Evolutionary conservation across 139 green algal species (phyloP).

Genomic region (Yamagishiella unicocca): DNA sequence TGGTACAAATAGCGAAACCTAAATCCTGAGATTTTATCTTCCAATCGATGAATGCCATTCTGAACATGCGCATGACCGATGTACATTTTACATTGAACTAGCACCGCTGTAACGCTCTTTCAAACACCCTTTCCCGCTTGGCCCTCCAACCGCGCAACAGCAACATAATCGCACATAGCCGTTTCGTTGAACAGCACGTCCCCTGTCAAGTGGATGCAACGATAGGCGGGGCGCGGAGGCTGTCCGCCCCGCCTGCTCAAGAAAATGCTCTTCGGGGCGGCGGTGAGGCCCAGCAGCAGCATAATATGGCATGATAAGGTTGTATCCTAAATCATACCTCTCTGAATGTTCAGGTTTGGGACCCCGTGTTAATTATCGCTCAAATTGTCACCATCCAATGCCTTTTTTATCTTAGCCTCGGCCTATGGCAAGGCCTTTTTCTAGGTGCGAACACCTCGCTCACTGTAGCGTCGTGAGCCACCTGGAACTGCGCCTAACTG

Average conservation of each 20-base stretch:
- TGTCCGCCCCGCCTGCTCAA: neutral
- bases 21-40: too few species aligned
- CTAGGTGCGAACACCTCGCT: slow-evolving; percentile 76
- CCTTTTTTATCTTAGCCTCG: slow-evolving; percentile 86
- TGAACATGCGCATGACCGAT: too few species aligned
- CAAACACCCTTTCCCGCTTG: too few species aligned
- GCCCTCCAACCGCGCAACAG: too few species aligned
- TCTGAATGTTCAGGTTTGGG: slow-evolving; percentile 66
- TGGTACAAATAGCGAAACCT: too few species aligned
- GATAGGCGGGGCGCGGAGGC: neutral
- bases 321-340: neutral
- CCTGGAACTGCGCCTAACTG: neutral
- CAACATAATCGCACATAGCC: too few species aligned
- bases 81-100: too few species aligned
- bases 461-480: neutral
- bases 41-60: too few species aligned
- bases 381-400: slow-evolving; percentile 89
- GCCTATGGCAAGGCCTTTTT: slow-evolving; percentile 75
- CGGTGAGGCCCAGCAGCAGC: slow-evolving; percentile 13
- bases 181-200: too few species aligned
- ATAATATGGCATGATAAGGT: neutral
- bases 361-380: slow-evolving; percentile 84
- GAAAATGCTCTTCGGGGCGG: slow-evolving; percentile 53
- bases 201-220: neutral
- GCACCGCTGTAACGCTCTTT: too few species aligned